Evolutionary conservation across 2,329 filamentous ascomycete species (phyloP).

Genomic region (Pyrenophora tritici-repentis): DNA sequence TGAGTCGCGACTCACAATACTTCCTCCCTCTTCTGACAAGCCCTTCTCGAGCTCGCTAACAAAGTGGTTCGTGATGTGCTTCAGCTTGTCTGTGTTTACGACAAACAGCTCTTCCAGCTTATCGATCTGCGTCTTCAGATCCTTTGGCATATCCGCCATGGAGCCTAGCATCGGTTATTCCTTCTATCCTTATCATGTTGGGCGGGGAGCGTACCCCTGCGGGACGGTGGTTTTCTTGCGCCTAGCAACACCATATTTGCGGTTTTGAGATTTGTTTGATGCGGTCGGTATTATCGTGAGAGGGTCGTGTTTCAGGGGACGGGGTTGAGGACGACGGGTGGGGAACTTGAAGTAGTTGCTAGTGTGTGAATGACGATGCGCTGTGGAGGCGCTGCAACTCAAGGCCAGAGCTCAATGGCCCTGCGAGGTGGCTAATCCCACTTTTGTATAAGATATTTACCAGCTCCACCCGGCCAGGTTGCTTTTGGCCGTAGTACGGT

Average conservation of each 20-base stretch:
- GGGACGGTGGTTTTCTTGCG: conserved; percentile 67
- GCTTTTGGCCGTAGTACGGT: conserved; percentile 18
- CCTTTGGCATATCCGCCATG: conserved; percentile 86
- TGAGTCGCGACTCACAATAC: conserved; percentile 70
- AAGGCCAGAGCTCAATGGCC: conserved; percentile 9
- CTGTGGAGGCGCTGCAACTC: conserved; percentile 6
- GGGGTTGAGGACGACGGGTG: conserved; percentile 7
- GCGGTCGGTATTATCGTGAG: conserved; percentile 3
- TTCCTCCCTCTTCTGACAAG: conserved; percentile 83
- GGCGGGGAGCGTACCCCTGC: conserved; percentile 67
- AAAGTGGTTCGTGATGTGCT: conserved; percentile 89
- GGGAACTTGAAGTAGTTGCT: conserved; percentile 10
- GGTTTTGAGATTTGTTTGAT: conserved; percentile 10
- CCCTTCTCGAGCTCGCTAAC: conserved; percentile 85
- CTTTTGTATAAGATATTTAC: conserved; percentile 13
- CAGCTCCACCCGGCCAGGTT: conserved; percentile 22
- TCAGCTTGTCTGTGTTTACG: conserved; percentile 77
- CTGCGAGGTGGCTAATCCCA: conserved; percentile 11
- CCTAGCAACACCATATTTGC: conserved; percentile 68
- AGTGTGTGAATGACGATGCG: conserved; percentile 5
- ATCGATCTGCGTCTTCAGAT: conserved; percentile 80
- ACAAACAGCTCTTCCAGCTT: conserved; percentile 83
- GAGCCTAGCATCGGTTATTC: conserved; percentile 65
- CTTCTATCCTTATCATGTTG: conserved; percentile 11
- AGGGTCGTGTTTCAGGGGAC: background rate